phyloP scores from a whole-genome alignment of 768 basidiomycete genomes.

The Fomitopsis pulvina region DNA sequence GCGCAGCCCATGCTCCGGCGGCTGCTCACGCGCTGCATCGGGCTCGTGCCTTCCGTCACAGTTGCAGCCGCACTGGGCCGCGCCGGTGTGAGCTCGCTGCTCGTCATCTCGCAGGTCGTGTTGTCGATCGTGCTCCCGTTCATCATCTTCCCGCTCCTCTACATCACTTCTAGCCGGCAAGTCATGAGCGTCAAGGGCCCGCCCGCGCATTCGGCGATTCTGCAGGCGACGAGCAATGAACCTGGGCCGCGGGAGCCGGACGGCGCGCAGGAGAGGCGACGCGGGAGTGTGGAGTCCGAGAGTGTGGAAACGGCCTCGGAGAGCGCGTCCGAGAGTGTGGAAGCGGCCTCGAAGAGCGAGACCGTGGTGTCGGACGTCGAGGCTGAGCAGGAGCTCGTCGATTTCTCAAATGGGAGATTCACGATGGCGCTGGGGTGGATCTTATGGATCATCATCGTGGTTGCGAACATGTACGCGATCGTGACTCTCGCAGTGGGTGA shows the following conservation, averaged over 20 bases:
- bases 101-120: constrained; percentile 84
- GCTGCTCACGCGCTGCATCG: constrained; percentile 71
- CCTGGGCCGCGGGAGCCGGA: too few species aligned
- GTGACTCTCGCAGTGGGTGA: constrained; percentile 45
- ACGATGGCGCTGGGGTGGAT: constrained; percentile 42
- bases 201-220: too few species aligned
- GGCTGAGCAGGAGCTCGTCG: constrained; percentile 35
- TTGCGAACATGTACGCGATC: constrained; percentile 76
- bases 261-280: background rate
- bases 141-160: constrained; percentile 73
- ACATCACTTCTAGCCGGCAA: constrained; percentile 54
- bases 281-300: too few species aligned
- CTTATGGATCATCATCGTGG: constrained; percentile 60
- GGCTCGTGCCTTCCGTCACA: constrained; percentile 75
- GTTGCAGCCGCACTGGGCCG: constrained; percentile 71
- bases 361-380: constrained; percentile 1
- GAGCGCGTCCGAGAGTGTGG: background rate
- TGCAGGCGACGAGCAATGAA: too few species aligned
- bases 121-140: constrained; percentile 82
- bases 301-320: background rate
- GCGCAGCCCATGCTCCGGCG: constrained; percentile 67
- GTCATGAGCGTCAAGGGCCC: constrained; percentile 64
- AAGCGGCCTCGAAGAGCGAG: background rate
- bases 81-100: constrained; percentile 63
- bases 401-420: constrained; percentile 58